Base-by-base conservation (phyloP, 164 flowering plant genomes). In the Warburgia ugandensis region DNA sequence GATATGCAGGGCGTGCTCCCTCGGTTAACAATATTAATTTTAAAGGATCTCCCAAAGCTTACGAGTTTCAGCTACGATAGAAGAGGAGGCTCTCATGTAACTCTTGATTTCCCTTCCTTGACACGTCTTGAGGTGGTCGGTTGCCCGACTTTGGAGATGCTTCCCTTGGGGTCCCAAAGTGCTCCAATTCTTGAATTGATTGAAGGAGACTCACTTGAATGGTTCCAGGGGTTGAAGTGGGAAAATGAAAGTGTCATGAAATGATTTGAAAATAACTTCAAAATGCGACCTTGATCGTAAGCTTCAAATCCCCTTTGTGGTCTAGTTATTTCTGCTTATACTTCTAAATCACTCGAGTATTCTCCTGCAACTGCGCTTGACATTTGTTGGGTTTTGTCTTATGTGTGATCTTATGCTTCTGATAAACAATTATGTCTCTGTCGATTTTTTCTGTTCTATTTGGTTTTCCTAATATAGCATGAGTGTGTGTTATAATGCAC, bases 91-190 rank as follows among this genome's bases (percentile, higher is more conserved):
- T n/a, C n/a, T n/a, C n/a, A n/a, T n/a, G 19, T 28, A 28, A 25
- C 29, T 52, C 32, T 52, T 19, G 46, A 52, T 40, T 26, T 26
- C 14, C 28, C 45, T 39, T 52, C 46, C 2, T 29, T 52, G 36
- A 36, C 39, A 40, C 4, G 6, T 19, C 2, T 52, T 19, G 13
- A 11, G 13, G 23, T 52, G 12, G 1, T 1, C 1, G 29, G 12
- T 1, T 52, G 56, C n/a, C 25, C 8, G 5, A 23, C 37, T 7
- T 10, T 51, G 25, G 38, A 51, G 26, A 51, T 11, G 23, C 29
- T 51, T 7, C 44, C 43, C 3, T 13, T 51, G 37, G 55, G 17
- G 2, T 1, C 28, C 9, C 29, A 27, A 14, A 51, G 32, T 29
- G 44, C 44, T 1, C 55, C 55, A 25, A 51, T 21, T 19, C 44